phyloP scores from a whole-genome alignment of 2,329 filamentous ascomycete genomes.

The Eutypella sp. region DNA sequence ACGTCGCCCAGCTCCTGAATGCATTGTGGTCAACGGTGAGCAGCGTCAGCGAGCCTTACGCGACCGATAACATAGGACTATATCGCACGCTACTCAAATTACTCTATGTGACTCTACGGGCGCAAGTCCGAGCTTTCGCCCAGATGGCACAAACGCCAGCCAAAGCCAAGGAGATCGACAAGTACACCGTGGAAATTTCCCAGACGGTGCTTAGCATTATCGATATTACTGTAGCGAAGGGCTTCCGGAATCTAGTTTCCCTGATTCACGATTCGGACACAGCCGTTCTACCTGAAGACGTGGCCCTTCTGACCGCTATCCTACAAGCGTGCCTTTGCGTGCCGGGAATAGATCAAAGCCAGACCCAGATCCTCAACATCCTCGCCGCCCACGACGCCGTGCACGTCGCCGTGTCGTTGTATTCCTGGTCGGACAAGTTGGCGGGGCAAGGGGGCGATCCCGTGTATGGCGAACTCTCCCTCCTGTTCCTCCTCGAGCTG shows the following conservation, averaged over 20 bases:
- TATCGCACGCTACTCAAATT: slow-evolving; percentile 81
- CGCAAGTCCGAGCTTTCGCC: slow-evolving; percentile 43
- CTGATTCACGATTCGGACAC: slow-evolving; percentile 72
- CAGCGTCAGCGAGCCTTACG: slow-evolving; percentile 49
- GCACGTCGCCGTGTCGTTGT: slow-evolving; percentile 79
- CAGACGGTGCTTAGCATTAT: slow-evolving; percentile 74
- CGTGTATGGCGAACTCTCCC: slow-evolving; percentile 86
- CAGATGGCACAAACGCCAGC: slow-evolving; percentile 14
- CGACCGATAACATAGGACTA: slow-evolving; percentile 54
- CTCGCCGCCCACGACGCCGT: slow-evolving; percentile 67
- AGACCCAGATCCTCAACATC: slow-evolving; percentile 65
- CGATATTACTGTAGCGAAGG: slow-evolving; percentile 71
- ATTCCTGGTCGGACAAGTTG: slow-evolving; percentile 88
- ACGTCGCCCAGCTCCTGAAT: slow-evolving; percentile 47
- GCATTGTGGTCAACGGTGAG: slow-evolving; percentile 49
- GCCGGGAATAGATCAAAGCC: slow-evolving; percentile 67
- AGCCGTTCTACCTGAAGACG: slow-evolving; percentile 68
- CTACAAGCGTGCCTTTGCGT: slow-evolving; percentile 79
- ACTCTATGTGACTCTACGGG: slow-evolving; percentile 75
- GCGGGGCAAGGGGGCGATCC: slow-evolving; percentile 75
- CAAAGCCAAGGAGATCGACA: slow-evolving; percentile 26
- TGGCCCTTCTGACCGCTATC: slow-evolving; percentile 82
- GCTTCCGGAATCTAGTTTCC: slow-evolving; percentile 75
- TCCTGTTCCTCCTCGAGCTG: slow-evolving; percentile 83
- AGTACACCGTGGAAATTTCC: slow-evolving; percentile 41